A percentile compares a stretch with the other conserved stretches of the same genome.
phyloP scores from a whole-genome alignment of 345 rosid genomes.

The Camelina neglecta region DNA sequence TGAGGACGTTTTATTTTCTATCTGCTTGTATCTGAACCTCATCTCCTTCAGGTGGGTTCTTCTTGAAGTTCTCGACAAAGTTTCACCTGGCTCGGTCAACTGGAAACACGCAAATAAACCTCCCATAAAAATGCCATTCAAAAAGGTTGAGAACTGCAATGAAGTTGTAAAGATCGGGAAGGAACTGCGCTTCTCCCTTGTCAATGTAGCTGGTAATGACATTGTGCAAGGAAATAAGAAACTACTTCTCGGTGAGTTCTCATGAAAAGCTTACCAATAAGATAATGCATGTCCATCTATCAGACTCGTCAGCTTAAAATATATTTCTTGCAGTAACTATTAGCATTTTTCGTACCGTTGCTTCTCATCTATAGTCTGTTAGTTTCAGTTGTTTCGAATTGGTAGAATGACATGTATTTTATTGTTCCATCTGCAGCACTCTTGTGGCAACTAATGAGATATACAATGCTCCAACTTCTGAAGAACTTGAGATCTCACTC shows the following conservation, averaged over 20 bases:
- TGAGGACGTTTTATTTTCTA: conserved; percentile 12
- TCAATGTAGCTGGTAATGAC: conserved; percentile 97
- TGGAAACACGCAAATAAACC: conserved; percentile 50
- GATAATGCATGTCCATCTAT: conserved; percentile 17
- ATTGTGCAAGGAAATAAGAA: conserved; percentile 51
- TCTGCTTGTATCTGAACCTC: conserved; percentile 33
- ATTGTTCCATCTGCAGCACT: conserved; percentile 57
- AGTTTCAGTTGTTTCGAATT: background rate
- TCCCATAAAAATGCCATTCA: conserved; percentile 48
- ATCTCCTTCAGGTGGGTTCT: conserved; percentile 81
- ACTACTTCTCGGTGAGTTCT: conserved; percentile 47
- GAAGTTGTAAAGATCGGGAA: conserved; percentile 49
- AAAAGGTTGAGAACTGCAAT: conserved; percentile 50
- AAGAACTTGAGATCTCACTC: conserved; percentile 85
- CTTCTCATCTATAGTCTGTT: background rate
- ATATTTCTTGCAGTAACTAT: background rate
- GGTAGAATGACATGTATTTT: conserved; percentile 17
- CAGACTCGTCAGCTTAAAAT: conserved; percentile 10
- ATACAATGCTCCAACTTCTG: conserved; percentile 92
- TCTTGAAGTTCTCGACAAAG: conserved; percentile 50
- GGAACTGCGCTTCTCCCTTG: conserved; percentile 70
- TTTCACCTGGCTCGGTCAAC: conserved; percentile 48
- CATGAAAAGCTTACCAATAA: background rate
- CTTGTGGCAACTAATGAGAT: conserved; percentile 98
- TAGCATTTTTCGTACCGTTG: background rate